Base-by-base conservation (phyloP, 31 red algal genomes). In the Asparagopsis taxiformis region DNA sequence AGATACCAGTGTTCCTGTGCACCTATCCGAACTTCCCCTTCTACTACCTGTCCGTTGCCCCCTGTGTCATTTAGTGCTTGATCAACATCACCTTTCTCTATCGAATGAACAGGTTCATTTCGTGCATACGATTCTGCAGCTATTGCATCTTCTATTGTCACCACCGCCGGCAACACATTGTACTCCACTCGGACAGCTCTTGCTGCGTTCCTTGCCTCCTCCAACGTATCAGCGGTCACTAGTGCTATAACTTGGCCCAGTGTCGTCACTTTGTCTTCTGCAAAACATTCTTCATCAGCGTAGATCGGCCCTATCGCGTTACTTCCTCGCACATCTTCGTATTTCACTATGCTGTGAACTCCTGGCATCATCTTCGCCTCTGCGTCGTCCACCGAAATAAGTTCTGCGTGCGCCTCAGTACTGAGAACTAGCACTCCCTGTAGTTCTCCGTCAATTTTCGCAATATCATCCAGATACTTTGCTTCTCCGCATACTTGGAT, bases 1-100 rank as follows among this genome's bases (percentile, higher is more conserved):
- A 97, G 52, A 55, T 97, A 97, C 63, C 83, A 97, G 67, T 97
- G 93, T 37, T 97, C 93, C 36, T 97, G 93, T 31, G 64, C 93
- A 26, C 93, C 93, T 74, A 91, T 91, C 5, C 86, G 87, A 43
- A 97, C 69, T 51, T 51, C 41, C 5, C 87, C 87, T 24, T 31
- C 32, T 10, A 85, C 73, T 28, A 62, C 38, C 34, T 17, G 28
- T 51, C 37, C 31, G 2, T 31, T 2, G 31, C 41, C 56, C 49
- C 31, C 37, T 6, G 51, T 67, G 0, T 77, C 56, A 2, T 24
- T n/a, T 10, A 95, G 19, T 33, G 59, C 70, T 11, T 39, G 23
- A 2, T 34, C 72, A 22, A 71, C 79, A 46, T 90, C 53, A 16
- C 92, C 92, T 34, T 68, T 70, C 68, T 79, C 62, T 10, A 96